Percentiles rank a stretch among this genome's conserved stretches.
Conservation (phyloP, 768 basidiomycete genomes). For the Hypholoma fasciculare region DNA sequence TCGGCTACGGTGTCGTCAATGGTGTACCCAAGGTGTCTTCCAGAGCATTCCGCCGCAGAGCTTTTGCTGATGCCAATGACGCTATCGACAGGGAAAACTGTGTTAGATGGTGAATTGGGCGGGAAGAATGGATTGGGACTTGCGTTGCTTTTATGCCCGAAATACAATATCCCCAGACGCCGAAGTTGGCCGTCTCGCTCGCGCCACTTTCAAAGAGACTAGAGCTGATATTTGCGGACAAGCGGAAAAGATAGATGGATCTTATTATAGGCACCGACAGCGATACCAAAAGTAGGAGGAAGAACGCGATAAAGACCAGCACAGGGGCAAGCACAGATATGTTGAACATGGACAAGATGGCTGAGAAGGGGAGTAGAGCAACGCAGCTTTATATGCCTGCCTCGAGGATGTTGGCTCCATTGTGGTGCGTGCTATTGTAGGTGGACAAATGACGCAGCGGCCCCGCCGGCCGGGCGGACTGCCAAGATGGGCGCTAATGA, state of each 20-base stretch:
- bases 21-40: conserved; percentile 51
- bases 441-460: conserved; percentile 19
- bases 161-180: conserved; percentile 67
- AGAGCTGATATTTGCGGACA: conserved; percentile 35
- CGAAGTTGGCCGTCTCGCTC: conserved; percentile 44
- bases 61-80: conserved; percentile 40
- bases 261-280: conserved; percentile 62
- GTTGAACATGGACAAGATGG: conserved; percentile 19
- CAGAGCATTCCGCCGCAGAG: conserved; percentile 44
- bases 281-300: conserved; percentile 62
- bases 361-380: neutral
- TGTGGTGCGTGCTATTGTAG: conserved; percentile 3
- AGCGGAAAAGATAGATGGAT: conserved; percentile 54
- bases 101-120: conserved; percentile 12
- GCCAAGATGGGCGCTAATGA: conserved; percentile 21
- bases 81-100: conserved; percentile 22
- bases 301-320: conserved; percentile 50
- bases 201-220: conserved; percentile 34
- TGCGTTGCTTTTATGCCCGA: conserved; percentile 46
- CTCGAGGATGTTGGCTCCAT: conserved; percentile 6
- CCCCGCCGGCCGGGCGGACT: neutral
- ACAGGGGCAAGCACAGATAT: conserved; percentile 35
- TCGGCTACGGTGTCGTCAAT: conserved; percentile 50
- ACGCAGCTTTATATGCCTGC: conserved; percentile 10
- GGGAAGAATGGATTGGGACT: conserved; percentile 16